Conservation (phyloP, 768 basidiomycete species). For the Calvatia gigantea region DNA sequence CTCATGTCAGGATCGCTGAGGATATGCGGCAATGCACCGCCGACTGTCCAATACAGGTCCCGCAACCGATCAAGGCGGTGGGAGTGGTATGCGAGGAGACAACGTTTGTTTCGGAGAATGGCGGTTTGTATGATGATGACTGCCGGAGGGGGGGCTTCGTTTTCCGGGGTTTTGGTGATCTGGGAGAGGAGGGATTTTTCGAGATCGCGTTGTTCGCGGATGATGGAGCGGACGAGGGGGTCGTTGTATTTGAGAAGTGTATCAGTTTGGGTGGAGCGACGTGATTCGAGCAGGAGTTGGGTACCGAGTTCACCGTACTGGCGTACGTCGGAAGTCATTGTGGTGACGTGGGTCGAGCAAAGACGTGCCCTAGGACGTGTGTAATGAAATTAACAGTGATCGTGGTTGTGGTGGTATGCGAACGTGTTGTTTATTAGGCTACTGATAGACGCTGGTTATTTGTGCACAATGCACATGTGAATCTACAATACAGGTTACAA, state of each 20-base stretch:
- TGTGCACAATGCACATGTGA: neutral
- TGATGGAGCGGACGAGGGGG: slow-evolving; percentile 76
- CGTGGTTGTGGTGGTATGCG: too few relatives aligned
- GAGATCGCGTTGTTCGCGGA: slow-evolving; percentile 90
- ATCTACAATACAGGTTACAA: slow-evolving; percentile 6
- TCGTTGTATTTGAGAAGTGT: slow-evolving; percentile 92
- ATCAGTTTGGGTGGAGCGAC: slow-evolving; percentile 79
- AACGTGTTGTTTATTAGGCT: neutral
- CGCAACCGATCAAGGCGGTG: slow-evolving; percentile 82
- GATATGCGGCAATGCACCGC: slow-evolving; percentile 83
- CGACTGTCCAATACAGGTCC: slow-evolving; percentile 86
- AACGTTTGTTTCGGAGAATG: slow-evolving; percentile 92
- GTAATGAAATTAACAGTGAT: too few relatives aligned
- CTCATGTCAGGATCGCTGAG: slow-evolving; percentile 66
- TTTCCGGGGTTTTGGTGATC: slow-evolving; percentile 23
- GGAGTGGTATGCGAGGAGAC: slow-evolving; percentile 87
- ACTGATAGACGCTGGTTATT: slow-evolving; percentile 1
- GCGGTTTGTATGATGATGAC: slow-evolving; percentile 87
- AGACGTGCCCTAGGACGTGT: too few relatives aligned
- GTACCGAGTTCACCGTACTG: slow-evolving; percentile 86
- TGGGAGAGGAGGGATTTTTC: slow-evolving; percentile 51
- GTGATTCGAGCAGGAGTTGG: slow-evolving; percentile 82
- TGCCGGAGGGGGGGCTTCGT: slow-evolving; percentile 43
- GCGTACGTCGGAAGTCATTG: slow-evolving; percentile 49
- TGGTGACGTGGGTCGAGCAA: slow-evolving; percentile 13